Conservation (phyloP, 805 yeast species). For the Debaryomyces prosopidis region DNA sequence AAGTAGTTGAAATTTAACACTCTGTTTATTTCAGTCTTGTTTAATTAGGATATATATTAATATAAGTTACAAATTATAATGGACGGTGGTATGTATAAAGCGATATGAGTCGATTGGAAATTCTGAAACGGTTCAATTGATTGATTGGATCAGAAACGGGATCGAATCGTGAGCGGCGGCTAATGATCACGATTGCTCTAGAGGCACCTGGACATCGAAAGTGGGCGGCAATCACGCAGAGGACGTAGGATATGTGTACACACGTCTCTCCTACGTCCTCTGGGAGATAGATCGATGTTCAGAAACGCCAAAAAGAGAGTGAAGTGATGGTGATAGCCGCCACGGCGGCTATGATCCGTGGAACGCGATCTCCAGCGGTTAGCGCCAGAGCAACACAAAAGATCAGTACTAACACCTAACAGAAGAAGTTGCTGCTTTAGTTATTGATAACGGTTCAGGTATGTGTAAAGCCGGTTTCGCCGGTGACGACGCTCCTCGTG, state of each 20-base stretch:
- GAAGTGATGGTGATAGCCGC: not conserved
- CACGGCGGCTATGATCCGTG: not conserved
- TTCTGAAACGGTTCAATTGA: slow-evolving; percentile 7
- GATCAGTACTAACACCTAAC: slow-evolving; percentile 19
- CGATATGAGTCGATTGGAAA: not conserved
- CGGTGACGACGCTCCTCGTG: slow-evolving; percentile 99
- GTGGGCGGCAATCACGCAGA: not conserved
- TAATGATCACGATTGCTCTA: not conserved
- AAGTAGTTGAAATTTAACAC: slow-evolving; percentile 3
- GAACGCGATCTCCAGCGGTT: not conserved
- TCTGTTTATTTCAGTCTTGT: slow-evolving; percentile 1
- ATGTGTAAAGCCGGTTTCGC: slow-evolving; percentile 99
- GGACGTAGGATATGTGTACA: not conserved
- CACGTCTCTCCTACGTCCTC: too few relatives aligned
- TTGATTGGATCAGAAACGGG: slow-evolving; percentile 8
- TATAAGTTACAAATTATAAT: slow-evolving; percentile 33
- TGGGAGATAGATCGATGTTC: not conserved
- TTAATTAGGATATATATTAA: not conserved
- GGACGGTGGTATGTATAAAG: slow-evolving; percentile 58
- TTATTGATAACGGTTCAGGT: slow-evolving; percentile 99
- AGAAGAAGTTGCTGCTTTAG: slow-evolving; percentile 61
- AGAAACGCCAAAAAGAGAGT: not conserved
- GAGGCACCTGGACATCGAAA: not conserved
- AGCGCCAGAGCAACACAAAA: not conserved
- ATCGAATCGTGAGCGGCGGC: not conserved